A percentile compares a stretch with the other conserved stretches of the same genome.
Conservation (phyloP, 257 asterid genomes). For the Ehretia macrophylla region DNA sequence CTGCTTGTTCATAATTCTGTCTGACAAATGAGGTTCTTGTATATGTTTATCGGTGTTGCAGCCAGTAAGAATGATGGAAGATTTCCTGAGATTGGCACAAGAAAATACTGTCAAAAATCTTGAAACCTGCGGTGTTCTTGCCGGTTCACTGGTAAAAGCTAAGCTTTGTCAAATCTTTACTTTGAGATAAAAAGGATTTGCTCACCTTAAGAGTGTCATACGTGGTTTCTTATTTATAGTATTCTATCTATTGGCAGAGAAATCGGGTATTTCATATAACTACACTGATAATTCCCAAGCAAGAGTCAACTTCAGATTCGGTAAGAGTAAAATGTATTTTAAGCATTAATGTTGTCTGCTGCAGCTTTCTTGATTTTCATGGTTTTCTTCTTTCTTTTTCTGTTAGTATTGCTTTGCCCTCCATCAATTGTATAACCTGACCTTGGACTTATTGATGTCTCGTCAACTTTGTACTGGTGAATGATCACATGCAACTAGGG, state of each 20-base stretch:
- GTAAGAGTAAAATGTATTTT: conserved; percentile 49
- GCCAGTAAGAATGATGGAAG: conserved; percentile 91
- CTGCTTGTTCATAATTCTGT: not conserved
- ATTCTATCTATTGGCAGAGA: conserved; percentile 53
- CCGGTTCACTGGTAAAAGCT: conserved; percentile 81
- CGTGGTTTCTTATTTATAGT: conserved; percentile 17
- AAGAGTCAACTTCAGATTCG: conserved; percentile 95
- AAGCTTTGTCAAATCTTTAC: no score
- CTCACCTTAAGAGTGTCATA: not conserved
- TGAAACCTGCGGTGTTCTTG: conserved; percentile 96
- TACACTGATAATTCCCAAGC: conserved; percentile 90
- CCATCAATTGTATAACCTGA: not conserved
- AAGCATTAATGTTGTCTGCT: no score
- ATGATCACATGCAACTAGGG: not conserved
- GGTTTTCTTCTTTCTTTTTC: not conserved
- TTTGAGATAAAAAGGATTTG: no score
- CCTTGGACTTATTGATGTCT: not conserved
- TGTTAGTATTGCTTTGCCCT: not conserved
- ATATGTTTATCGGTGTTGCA: conserved; percentile 34
- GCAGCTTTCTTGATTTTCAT: conserved; percentile 15
- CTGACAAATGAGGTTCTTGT: conserved; percentile 13
- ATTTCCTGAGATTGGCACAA: conserved; percentile 80
- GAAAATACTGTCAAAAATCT: conserved; percentile 68
- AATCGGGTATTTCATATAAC: conserved; percentile 79
- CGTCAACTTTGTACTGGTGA: no score